Base-by-base conservation (phyloP, 164 flowering plant genomes). In the Chimonanthus salicifolius region DNA sequence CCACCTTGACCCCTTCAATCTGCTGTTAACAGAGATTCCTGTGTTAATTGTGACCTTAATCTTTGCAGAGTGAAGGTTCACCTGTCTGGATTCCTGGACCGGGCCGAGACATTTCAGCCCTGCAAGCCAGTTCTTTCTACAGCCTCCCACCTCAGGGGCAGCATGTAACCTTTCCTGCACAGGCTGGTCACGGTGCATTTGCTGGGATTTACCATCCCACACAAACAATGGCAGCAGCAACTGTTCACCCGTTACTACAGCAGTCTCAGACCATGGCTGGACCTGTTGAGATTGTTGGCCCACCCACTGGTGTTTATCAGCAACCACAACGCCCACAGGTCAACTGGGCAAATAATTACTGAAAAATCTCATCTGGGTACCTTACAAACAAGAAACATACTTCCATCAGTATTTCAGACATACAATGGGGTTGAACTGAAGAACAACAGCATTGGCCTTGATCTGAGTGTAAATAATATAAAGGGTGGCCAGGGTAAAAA, bases 311-410 rank as follows among this genome's bases (percentile, higher is more conserved):
- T 78, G 88, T 86, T 69, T 92, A 89, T 78, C 98, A 92, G 85
- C 94, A 89, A 72, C 86, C 97, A 47, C 97, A 90, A 80, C 92
- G 85, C 73, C 73, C 91, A 74, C 97, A 88, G 71, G 83, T 88
- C 58, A 92, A 92, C 82, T 94, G 98, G 98, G 90, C 87, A 11
- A 87, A 83, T 76, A 91, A 82, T 85, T 92, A 87, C 83, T 94
- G 80, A 88, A 73, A 75, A 18, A 60, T 65, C 20, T 46, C 33
- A 70, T 62, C 67, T 64, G 58, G 62, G 62, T 7, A 21, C 64
- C 33, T 20, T 58, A 6, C 9, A 72, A 62, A 33, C 49, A 63
- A 43, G 11, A 43, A 45, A 50, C 49, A 62, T 71, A 65, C 74
- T 73, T 75, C 60, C 5, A 65, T 65, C 45, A 45, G 45, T 47